A percentile compares a stretch with the other conserved stretches of the same genome.
Evolutionary conservation across 306 rosid species (phyloP).

Genomic region (Rosa rugosa): DNA sequence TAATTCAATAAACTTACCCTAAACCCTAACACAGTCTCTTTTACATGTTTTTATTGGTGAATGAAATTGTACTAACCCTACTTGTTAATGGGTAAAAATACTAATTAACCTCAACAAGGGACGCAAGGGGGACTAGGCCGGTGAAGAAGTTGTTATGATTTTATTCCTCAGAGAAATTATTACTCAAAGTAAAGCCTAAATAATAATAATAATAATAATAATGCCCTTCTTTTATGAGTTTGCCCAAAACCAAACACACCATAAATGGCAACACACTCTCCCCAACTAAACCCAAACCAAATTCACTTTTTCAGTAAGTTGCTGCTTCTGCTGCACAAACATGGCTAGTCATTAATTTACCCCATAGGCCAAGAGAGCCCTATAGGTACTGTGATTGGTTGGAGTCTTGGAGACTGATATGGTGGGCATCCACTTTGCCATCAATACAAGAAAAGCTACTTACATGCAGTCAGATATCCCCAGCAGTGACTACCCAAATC

Average conservation of each 20-base stretch:
- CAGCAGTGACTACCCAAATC: slow-evolving; percentile 27
- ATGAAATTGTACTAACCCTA: too few relatives aligned
- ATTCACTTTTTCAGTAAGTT: neutral
- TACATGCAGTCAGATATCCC: slow-evolving; percentile 7
- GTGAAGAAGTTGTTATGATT: neutral
- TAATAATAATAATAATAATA: neutral
- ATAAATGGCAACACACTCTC: neutral
- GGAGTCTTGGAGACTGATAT: slow-evolving; percentile 15
- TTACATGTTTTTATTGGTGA: neutral
- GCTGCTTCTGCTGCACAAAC: neutral
- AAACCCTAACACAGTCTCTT: neutral
- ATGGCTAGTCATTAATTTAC: slow-evolving; percentile 2
- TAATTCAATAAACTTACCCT: neutral
- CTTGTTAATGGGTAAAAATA: neutral
- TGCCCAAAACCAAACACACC: neutral
- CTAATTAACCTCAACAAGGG: neutral
- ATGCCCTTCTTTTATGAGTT: neutral
- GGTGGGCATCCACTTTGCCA: slow-evolving; percentile 2
- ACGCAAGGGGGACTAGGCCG: neutral
- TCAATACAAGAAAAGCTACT: slow-evolving; percentile 10
- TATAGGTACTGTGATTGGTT: slow-evolving; percentile 13
- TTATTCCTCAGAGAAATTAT: neutral
- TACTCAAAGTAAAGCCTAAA: neutral
- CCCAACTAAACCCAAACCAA: neutral
- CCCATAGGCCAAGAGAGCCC: neutral